Base-by-base conservation (phyloP, 2,329 filamentous ascomycete genomes). In the Colletotrichum karsti region DNA sequence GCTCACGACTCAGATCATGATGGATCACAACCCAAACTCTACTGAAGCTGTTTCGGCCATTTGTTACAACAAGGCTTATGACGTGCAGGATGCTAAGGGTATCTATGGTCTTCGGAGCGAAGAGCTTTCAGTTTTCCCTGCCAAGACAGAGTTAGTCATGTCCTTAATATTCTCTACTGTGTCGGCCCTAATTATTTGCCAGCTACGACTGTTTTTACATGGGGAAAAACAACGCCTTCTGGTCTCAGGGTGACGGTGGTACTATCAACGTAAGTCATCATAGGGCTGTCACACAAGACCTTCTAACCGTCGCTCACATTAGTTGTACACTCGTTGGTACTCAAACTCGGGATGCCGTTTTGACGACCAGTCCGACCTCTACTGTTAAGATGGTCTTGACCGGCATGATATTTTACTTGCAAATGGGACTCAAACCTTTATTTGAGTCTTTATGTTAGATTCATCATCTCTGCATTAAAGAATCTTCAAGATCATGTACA, bases 11-110 rank as follows among this genome's bases (percentile, higher is more conserved):
- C n/a, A 63, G 8, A 30, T 48, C 7, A 63, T 63, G 60, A 33
- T 63, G 30, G 39, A 55, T 3, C 42, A 63, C 3, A 63, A 63
- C 42, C 60, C 60, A 6, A 48, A 63, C 41, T n/a, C 60, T 5
- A 22, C 12, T 2, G 41, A 39, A n/a, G 42, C 54, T 15, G 51
- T 63, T 39, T 41, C 60, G 1, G 60, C 51, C 13, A 56, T 56
- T 5, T 63, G 60, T 28, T 63, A 63, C 33, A 63, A 63, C 15
- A 28, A 57, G 12, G 51, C 2, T 3, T 63, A 55, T 7, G 30
- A 42, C 10, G 9, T 63, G 1, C 46, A 30, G 22, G 30, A 63
- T n/a, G 22, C 33, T 7, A 24, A 30, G 4, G 28, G 37, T n/a
- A 41, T 50, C 1, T 55, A 57, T n/a, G 60, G 60, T 3, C n/a